Evolutionary conservation across 768 basidiomycete species (phyloP), one percentile per base, ranked within the genome.

Genomic region (Neoboletus magnificus): DNA sequence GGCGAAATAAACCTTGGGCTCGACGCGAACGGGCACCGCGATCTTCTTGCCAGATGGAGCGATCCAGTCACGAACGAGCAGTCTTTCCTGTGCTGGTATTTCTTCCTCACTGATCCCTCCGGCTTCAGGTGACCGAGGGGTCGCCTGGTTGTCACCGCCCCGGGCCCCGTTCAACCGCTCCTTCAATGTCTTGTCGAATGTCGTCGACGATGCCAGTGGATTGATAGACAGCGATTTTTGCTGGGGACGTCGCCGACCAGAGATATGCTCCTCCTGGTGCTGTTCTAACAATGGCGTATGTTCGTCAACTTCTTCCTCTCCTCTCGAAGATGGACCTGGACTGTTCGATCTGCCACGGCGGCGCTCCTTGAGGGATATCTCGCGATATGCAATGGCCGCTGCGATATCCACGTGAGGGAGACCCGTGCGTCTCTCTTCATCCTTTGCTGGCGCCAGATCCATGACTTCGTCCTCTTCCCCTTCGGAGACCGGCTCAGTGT

Each of bases 1-100:
- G 7, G 97, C 97, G 69, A 98, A 99, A 68, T 95, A 96, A 4
- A 97, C 94, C 74, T 99, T 99, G 29, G 97, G 97, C 71, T 99
- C 97, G 45, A 99, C 83, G 51, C 97, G 83, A n/a, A 99, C 89
- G 25, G 96, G 94, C 3, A 98, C 84, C 0, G 93, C 84, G 54
- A 99, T 95, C 60, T 82, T 80, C 77, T 98, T 98, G 12, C 95
- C 95, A 40, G 79, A 73, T 0, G 91, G 89, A 1, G 95, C 96
- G 25, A 69, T 76, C 86, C 87, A 91, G 55, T 83, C 81, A 52
- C 86, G 77, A 50, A 79, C 82, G 45, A 89, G 66, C 16, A 87
- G 68, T 57, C 84, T 79, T 59, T 86, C 84, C 22, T 82, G 78
- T 54, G 66, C 71, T 12, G 65, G 67, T 51, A 71, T 66, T 23